Base-by-base conservation (phyloP, 331 rosid species). In the Prunus yedoensis region DNA sequence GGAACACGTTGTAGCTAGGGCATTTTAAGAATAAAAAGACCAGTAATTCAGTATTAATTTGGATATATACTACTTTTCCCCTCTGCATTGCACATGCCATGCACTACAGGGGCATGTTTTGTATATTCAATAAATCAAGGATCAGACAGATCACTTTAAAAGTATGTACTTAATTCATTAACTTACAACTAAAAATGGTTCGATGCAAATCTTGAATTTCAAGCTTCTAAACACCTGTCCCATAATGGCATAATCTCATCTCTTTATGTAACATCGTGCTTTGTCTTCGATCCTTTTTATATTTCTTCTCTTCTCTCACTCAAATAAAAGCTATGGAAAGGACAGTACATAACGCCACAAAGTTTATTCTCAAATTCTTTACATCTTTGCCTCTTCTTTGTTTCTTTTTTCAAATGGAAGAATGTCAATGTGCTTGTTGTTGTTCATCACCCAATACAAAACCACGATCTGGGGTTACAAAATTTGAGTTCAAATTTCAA, bases 271-370 rank as follows among this genome's bases (percentile, higher is more conserved):
- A 35, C 38, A 67, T 71, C n/a, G 51, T 30, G 18, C 77, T 69
- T 43, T 76, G 49, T 21, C 28, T 60, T 50, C 59, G 56, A 75
- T 77, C 85, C 74, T 82, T 77, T 81, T 78, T 60, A 74, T 68
- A 74, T 56, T 50, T 83, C 69, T 73, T 80, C 83, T 76, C 76
- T 74, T 77, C 77, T 83, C 82, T 70, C 81, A 82, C 83, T 75
- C 84, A 75, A 87, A 83, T 71, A 75, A 84, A 87, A 85, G 89
- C 64, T 82, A 41, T 63, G 74, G 51, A 88, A 88, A 88, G 83
- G 77, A 84, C 89, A 38, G 10, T 20, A 50, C 52, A 49, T 70
- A 52, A 27, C 54, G 51, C 20, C 67, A 28, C 64, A 80, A 17
- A 32, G 60, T 58, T 45, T 52, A 75, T 77, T 76, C 80, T 69